Evolutionary conservation across 2,329 filamentous ascomycete species (phyloP), one percentile per base, ranked within the genome.

Genomic region (Dactylellina parvicollis): DNA sequence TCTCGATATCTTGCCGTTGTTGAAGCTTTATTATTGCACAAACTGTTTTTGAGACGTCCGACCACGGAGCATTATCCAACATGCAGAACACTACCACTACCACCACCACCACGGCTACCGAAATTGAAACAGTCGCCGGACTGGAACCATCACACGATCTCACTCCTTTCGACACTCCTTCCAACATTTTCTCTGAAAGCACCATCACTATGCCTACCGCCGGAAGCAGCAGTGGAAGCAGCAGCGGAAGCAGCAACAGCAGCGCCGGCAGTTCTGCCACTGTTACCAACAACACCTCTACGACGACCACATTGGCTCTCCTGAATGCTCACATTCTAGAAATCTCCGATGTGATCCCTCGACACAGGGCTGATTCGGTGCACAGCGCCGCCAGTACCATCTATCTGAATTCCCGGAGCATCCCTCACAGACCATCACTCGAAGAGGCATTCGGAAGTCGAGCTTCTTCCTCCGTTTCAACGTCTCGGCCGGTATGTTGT

Each of bases 351-450:
- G 36, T 52, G 32, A 72, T 46, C 44, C 44, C 59, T 32, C 67
- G 59, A 18, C 67, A 57, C 46, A 32, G 67, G 30, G 52, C 67
- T 16, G 67, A 72, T 54, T 72, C 67, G n/a, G 59, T 72, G 24
- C 59, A 62, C 8, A 72, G 67, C 24, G 52, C 60, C 18, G 67
- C 67, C 36, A 72, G 67, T 36, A 72, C 67, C 16, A 65, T 72
- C 52, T 65, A 72, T 22, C 38, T 72, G 14, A 65, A 50, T n/a
- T 65, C 67, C 10, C 54, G 59, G 14, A 65, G 59, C 38, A 52
- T 49, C 24, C 54, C 67, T 38, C 67, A 72, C 26, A 52, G 54
- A 16, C 59, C 59, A 16, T 65, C 67, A 12, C 36, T 72, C 34
- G 67, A 72, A 20, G 60, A 72, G 12, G 59, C 57, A n/a, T 72